phyloP scores from a whole-genome alignment of 2,329 filamentous ascomycete genomes.

The Penicillium digitatum region DNA sequence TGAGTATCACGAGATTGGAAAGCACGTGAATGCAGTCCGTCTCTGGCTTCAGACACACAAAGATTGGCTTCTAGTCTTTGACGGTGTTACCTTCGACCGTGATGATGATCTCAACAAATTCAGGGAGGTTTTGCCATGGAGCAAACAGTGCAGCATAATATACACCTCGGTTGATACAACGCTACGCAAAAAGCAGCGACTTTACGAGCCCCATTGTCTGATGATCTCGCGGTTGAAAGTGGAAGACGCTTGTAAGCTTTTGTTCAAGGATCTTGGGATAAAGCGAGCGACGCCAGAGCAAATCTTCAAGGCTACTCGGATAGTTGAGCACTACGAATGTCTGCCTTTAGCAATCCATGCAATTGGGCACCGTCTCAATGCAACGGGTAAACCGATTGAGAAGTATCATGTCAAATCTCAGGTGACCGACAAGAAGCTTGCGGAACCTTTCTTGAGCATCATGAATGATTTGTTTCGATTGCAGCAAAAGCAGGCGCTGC shows the following conservation, averaged over 20 bases:
- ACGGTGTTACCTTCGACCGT: slow-evolving; percentile 61
- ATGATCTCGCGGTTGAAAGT: slow-evolving; percentile 54
- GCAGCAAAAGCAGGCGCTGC: slow-evolving; percentile 53
- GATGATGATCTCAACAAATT: slow-evolving; percentile 51
- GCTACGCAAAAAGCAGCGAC: slow-evolving; percentile 51
- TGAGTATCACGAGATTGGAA: slow-evolving; percentile 40
- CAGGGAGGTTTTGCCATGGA: slow-evolving; percentile 61
- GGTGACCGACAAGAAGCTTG: slow-evolving; percentile 53
- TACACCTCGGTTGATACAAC: slow-evolving; percentile 64
- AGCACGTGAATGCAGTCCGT: slow-evolving; percentile 56
- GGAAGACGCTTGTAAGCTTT: slow-evolving; percentile 56
- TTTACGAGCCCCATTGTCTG: slow-evolving; percentile 59
- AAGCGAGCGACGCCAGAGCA: slow-evolving; percentile 55
- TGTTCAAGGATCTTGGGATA: slow-evolving; percentile 61
- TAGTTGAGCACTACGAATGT: slow-evolving; percentile 61
- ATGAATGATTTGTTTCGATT: slow-evolving; percentile 45
- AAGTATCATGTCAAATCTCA: slow-evolving; percentile 57
- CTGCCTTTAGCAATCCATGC: slow-evolving; percentile 66
- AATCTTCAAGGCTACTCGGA: slow-evolving; percentile 53
- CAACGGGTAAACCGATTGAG: slow-evolving; percentile 58
- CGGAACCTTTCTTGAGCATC: slow-evolving; percentile 47
- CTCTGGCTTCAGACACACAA: slow-evolving; percentile 59
- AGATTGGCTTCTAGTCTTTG: slow-evolving; percentile 66
- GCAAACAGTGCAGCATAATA: slow-evolving; percentile 60
- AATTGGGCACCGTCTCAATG: slow-evolving; percentile 59